Conservation (phyloP, 169 alveolate species). For the Amoebophrya sp. region DNA sequence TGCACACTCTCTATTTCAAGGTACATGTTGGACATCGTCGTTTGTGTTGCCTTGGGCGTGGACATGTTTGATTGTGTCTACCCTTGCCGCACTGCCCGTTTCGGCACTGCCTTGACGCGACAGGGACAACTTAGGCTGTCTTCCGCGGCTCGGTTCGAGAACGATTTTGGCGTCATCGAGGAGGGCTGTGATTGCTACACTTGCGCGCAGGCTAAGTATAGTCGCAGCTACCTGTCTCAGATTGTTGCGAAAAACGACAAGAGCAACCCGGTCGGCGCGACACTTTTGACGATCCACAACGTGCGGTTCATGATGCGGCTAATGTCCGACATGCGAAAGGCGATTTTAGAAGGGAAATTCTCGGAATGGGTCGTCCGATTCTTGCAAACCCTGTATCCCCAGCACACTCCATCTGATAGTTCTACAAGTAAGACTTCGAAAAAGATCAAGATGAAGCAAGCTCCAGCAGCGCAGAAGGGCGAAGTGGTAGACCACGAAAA, state of each 20-base stretch:
- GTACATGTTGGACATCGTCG: conserved; percentile 74
- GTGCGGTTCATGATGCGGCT: background rate
- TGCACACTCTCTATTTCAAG: background rate
- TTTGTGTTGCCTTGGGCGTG: conserved; percentile 93
- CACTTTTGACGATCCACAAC: background rate
- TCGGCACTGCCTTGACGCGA: conserved; percentile 87
- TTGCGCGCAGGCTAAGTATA: background rate
- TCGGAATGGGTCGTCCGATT: background rate
- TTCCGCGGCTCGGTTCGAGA: background rate
- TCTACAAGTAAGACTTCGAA: background rate
- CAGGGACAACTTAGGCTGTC: conserved; percentile 35
- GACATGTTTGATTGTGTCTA: conserved; percentile 99
- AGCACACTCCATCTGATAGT: background rate
- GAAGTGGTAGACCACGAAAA: too few relatives aligned
- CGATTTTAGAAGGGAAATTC: background rate
- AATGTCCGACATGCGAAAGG: background rate
- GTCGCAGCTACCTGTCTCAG: background rate
- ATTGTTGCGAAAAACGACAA: background rate
- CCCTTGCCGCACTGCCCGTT: conserved; percentile 97
- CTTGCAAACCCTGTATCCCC: background rate
- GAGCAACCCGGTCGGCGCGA: background rate
- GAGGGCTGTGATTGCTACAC: background rate
- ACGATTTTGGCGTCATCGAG: background rate
- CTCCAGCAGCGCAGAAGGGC: too few relatives aligned
- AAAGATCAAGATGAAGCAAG: too few relatives aligned